A percentile compares a stretch with the other conserved stretches of the same genome.
These are phyloP conservation scores for Xylariaceae sp. DNA, from an alignment of 2,329 filamentous ascomycete species.

Conservation along the genomic window DNA sequence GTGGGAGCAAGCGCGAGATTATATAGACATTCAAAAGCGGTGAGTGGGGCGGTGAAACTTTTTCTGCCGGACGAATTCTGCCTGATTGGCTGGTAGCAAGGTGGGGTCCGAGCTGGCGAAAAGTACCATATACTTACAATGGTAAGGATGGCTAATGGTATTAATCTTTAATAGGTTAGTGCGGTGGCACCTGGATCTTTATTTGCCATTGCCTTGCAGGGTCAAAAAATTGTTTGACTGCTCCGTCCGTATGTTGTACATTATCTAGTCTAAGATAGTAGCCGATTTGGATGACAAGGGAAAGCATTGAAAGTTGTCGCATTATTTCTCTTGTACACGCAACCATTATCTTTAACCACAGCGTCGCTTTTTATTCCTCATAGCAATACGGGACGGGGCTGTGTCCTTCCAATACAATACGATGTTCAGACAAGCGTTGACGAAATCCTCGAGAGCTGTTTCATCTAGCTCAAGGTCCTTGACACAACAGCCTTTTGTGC, in stretches of 20 bases:
- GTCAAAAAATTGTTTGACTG: conserved; percentile 18
- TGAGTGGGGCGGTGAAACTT: conserved; percentile 18
- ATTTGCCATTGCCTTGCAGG: conserved; percentile 1
- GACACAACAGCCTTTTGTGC: conserved; percentile 43
- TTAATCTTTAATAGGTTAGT: too few species aligned
- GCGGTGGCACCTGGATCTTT: background rate
- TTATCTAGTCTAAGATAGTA: too few species aligned
- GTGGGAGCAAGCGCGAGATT: conserved; percentile 4
- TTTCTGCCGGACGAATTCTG: conserved; percentile 11
- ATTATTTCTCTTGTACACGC: conserved; percentile 9
- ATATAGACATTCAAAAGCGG: conserved; percentile 18
- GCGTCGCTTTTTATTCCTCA: conserved; percentile 4
- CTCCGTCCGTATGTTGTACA: too few species aligned
- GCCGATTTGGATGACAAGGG: conserved; percentile 2
- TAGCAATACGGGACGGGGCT: conserved; percentile 1
- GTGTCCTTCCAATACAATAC: conserved; percentile 9
- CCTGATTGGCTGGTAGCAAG: too few species aligned
- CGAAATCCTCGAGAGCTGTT: conserved; percentile 27
- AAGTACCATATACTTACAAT: background rate
- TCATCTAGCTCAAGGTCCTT: conserved; percentile 33
- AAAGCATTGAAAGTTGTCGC: conserved; percentile 9
- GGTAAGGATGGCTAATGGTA: too few species aligned
- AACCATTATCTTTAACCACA: conserved; percentile 2
- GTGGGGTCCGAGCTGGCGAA: background rate
- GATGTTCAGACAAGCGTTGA: conserved; percentile 30